Percentiles rank a stretch among this genome's conserved stretches.
phyloP scores from a whole-genome alignment of 1,284 basidiomycete genomes.

The Cryptococcus depauperatus region DNA sequence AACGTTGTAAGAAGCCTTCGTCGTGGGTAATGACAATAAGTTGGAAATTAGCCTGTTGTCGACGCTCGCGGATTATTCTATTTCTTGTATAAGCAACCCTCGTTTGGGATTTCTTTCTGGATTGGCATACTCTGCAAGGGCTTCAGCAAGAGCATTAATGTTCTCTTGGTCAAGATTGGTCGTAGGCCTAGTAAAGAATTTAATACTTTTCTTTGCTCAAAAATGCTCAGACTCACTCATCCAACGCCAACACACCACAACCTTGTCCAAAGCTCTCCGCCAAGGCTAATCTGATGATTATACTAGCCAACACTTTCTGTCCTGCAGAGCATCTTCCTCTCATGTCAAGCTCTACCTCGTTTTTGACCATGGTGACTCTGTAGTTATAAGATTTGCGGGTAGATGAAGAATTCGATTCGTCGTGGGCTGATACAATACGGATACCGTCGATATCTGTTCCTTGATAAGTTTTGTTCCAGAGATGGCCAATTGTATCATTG shows the following conservation, averaged over 20 bases:
- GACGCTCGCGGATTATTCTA: conserved; percentile 87
- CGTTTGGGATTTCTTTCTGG: neutral
- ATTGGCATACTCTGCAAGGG: conserved; percentile 74
- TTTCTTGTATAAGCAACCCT: neutral
- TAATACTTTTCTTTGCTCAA: conserved; percentile 3
- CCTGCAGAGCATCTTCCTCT: conserved; percentile 95
- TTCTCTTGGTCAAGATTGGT: conserved; percentile 96
- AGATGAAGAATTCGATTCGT: conserved; percentile 57
- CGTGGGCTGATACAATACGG: conserved; percentile 86
- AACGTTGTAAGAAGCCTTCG: conserved; percentile 52
- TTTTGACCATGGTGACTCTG: conserved; percentile 96
- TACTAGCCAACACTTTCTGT: conserved; percentile 98
- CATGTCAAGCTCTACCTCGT: conserved; percentile 99
- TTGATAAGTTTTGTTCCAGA: conserved; percentile 99
- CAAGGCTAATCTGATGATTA: conserved; percentile 94
- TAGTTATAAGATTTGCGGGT: conserved; percentile 96
- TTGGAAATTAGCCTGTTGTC: conserved; percentile 86
- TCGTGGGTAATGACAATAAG: conserved; percentile 96
- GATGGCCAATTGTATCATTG: conserved; percentile 87
- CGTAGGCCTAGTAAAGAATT: conserved; percentile 59
- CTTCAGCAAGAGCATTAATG: conserved; percentile 84
- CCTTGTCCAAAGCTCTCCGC: conserved; percentile 97
- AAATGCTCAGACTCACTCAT: conserved; percentile 52
- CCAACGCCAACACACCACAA: conserved; percentile 92
- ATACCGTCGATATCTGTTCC: conserved; percentile 99